Base-by-base conservation (phyloP, 257 asterid genomes). In the Solanum microdontum region DNA sequence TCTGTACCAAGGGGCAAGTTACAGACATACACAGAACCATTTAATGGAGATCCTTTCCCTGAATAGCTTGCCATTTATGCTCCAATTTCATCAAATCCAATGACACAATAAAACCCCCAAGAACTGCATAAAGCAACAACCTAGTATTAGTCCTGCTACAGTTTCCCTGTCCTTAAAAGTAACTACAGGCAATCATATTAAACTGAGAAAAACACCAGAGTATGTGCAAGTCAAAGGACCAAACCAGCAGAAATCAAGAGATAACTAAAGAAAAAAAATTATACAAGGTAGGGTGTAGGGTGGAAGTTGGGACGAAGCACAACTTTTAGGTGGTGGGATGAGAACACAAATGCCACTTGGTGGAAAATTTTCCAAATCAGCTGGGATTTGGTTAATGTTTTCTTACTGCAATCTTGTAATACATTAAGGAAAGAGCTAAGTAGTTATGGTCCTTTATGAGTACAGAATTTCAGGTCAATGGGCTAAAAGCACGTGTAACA, bases 1-100 rank as follows among this genome's bases (percentile, higher is more conserved):
- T 91, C 95, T 24, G 99, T 97, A 14, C 99, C 98, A 36, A 88
- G 89, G 86, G 98, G 99, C 93, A 97, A 92, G 86, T 97, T 95
- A 90, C 97, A 97, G 48, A 97, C 99, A 89, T 97, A 97, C 60
- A 97, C 94, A 87, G 93, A 93, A 70, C 98, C 97, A 85, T 96
- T 95, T 51, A 94, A 91, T 12, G 97, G 93, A 83, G 93, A 94
- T 88, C 93, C 94, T 86, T 89, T 94, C 86, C 94, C 97, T 39
- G 93, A 79, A 90, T 92, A 93, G 91, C 60, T 90, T 32, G 96
- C 96, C 99, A 94, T 96, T 91, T 80, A 84, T 82, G 85, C 93
- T 87, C 93, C 90, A 92, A 93, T 93, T 92, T 93, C 94, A 94
- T 94, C 88, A 92, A 92, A 79, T 76, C 28, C 14, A 77, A 26